Base-by-base conservation (phyloP, 129 eudicot species). In the Chrysanthemum lavandulifolium region DNA sequence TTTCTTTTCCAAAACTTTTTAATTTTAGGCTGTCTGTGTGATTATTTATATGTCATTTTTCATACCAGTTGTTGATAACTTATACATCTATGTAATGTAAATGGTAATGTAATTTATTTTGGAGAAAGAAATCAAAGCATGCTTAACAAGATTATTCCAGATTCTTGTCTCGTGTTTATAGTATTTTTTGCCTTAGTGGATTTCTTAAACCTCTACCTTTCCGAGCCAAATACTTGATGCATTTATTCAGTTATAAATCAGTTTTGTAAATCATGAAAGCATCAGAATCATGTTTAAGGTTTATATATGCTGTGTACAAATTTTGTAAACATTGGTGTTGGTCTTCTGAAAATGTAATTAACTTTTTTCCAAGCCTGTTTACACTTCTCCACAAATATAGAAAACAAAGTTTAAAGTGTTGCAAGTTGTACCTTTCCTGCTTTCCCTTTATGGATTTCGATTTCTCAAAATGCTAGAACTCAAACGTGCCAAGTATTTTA, bases 1-100 rank as follows among this genome's bases (percentile, higher is more conserved):
- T 76, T 7, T 25, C 14, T 48, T 4, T 31, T 56, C 12, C 6
- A 67, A 40, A 48, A 58, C 33, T 16, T n/a, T 76, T 48, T 49
- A 12, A 27, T 12, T 56, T 76, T 69, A 76, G 80, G 75, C 57
- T 13, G 18, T 54, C 52, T 67, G 3, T 13, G 18, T 40, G 6
- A 53, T 65, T 19, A 9, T 1, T 10, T 2, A 18, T 5, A 19
- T 19, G 6, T 74, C 47, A 31, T 13, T 13, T 36, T 58, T 53
- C n/a, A 23, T 66, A 66, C 73, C 11, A 54, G 23, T 75, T 75
- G 59, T 75, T 43, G 10, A 29, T 13, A 15, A 50, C 23, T 43
- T 12, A 25, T n/a, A 66, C 45, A 15, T 59, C 1, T 9, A n/a
- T 43, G 65, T 43, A 33, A 54, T 3, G 58, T 36, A 31, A 74